These are phyloP conservation scores for Peterozyma xylosa DNA, from an alignment of 805 yeast species.

Conservation along the genomic window DNA sequence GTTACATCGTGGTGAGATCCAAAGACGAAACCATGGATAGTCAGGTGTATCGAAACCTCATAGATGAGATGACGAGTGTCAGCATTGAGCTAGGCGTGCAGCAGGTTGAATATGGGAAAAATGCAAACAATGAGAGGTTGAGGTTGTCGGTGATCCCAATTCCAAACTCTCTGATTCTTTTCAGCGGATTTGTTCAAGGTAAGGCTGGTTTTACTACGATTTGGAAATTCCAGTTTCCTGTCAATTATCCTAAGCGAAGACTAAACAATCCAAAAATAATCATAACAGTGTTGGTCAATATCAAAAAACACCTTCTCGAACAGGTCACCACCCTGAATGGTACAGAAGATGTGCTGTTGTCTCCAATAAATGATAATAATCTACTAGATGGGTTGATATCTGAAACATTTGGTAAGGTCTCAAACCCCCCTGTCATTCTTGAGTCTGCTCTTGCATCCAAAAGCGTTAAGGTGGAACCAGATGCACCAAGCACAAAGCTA, in stretches of 20 bases:
- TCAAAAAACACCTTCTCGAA: neutral
- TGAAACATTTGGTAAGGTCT: neutral
- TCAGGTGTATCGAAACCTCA: neutral
- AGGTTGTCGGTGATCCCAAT: neutral
- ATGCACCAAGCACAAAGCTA: neutral
- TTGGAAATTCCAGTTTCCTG: conserved; percentile 7
- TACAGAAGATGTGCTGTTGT: neutral
- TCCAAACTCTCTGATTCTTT: conserved; percentile 1
- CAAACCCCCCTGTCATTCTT: conserved; percentile 1
- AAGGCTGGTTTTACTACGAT: neutral
- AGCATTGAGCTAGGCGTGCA: conserved; percentile 5
- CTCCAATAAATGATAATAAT: conserved; percentile 1
- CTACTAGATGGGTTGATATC: conserved; percentile 7
- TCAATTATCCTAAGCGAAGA: conserved; percentile 7
- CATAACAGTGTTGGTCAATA: neutral
- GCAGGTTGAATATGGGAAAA: conserved; percentile 1
- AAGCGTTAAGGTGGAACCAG: neutral
- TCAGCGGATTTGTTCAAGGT: neutral
- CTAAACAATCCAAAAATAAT: conserved; percentile 6
- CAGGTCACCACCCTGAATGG: neutral
- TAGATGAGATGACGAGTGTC: conserved; percentile 1
- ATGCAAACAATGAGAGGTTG: neutral
- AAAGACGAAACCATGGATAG: neutral
- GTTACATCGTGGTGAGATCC: conserved; percentile 2
- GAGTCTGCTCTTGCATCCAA: neutral